These are phyloP conservation scores for Paratinospora sagittata DNA, from an alignment of 164 flowering plant genomes.

Conservation along the genomic window DNA sequence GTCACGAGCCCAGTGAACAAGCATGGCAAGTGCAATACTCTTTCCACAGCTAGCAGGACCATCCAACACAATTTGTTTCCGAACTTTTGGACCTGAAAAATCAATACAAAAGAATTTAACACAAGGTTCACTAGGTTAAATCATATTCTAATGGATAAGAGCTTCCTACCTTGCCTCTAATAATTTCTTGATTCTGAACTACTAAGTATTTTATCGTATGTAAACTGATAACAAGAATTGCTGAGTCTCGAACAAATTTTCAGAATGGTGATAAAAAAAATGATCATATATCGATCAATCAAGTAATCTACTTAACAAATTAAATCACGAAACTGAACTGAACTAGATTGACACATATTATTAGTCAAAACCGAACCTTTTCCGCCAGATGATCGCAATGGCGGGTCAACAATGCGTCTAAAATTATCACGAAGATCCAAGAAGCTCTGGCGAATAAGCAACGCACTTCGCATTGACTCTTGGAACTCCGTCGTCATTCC, in stretches of 20 bases:
- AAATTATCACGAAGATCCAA: constrained; percentile 77
- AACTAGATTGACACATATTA: neutral
- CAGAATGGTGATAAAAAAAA: too few species aligned
- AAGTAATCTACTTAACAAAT: too few species aligned
- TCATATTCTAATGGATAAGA: too few species aligned
- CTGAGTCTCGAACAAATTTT: too few species aligned
- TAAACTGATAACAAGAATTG: too few species aligned
- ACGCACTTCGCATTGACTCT: too few species aligned
- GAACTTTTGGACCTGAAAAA: constrained; percentile 47
- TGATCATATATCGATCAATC: too few species aligned
- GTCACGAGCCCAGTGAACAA: constrained; percentile 93
- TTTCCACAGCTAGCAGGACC: constrained; percentile 86
- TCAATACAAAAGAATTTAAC: neutral
- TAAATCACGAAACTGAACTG: too few species aligned
- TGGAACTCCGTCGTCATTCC: too few species aligned
- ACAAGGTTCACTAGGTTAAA: neutral
- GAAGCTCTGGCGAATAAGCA: constrained; percentile 60
- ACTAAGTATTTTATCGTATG: too few species aligned
- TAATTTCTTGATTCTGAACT: too few species aligned
- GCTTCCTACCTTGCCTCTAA: too few species aligned
- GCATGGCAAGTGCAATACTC: constrained; percentile 89
- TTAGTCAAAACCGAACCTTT: constrained; percentile 27
- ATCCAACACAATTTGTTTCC: constrained; percentile 83
- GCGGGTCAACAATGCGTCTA: constrained; percentile 70
- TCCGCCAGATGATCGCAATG: constrained; percentile 28